Evolutionary conservation across 106 monocot genomes (phyloP), one percentile per base, ranked within the genome.

Genomic region (Allium sativum): DNA sequence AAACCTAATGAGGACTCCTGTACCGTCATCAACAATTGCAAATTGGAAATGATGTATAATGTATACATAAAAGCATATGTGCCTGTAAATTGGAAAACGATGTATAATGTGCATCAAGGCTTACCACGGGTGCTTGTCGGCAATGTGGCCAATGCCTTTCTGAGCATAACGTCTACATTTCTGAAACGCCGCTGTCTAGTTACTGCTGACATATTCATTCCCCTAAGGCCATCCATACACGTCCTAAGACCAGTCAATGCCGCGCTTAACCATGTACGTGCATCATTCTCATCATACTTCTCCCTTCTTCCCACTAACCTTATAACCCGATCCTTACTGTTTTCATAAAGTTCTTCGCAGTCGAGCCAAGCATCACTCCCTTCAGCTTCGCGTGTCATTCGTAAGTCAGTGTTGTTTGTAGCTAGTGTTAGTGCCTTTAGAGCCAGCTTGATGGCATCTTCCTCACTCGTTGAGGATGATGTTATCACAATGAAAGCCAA

Each of bases 261-360:
- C 7, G 54, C 80, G 50, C 80, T 72, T 56, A 80, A 48, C 80
- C 80, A 80, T 44, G 79, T 56, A 13, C 14, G 19, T 14, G 62
- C 65, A 19, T 79, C 74, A 7, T 8, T 14, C 52, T 10, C 7
- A 9, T 57, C 53, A 22, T 68, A 61, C 1, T 18, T 40, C 58
- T 45, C 65, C 50, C 40, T 40, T 20, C 47, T 40, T 7, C 12
- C 45, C 21, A 8, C 52, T 53, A 80, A 63, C 45, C 58, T 53
- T 45, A 44, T 43, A 12, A 80, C 10, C 44, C 71, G 46, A 15
- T 46, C 18, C 62, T 67, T 67, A 21, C 70, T 62, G 62, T 80
- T 75, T 44, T 51, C 66, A 46, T 80, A 80, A 16, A 80, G 62
- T 57, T 52, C 21, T 1, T 19, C 21, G 20, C 75, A 80, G 42